Conservation (phyloP, 2,329 filamentous ascomycete species). For the Alternaria ethzedia region DNA sequence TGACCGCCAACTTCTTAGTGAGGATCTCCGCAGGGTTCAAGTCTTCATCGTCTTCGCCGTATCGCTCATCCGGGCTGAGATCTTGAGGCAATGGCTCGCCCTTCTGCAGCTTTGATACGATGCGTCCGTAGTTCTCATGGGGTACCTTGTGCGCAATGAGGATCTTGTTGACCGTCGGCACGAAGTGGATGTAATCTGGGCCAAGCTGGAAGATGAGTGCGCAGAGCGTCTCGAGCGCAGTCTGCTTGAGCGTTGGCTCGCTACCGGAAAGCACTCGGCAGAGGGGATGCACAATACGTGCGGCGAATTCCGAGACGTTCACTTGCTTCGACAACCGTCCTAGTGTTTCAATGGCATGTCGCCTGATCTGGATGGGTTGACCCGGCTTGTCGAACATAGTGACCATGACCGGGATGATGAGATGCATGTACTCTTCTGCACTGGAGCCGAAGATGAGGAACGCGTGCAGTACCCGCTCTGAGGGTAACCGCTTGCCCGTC, state of each 20-base stretch:
- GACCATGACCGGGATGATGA: conserved; percentile 95
- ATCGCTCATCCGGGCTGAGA: conserved; percentile 83
- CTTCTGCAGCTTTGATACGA: conserved; percentile 91
- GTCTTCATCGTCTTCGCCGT: conserved; percentile 79
- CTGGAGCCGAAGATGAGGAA: conserved; percentile 96
- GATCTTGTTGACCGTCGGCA: conserved; percentile 87
- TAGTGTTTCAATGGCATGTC: conserved; percentile 91
- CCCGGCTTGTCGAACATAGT: conserved; percentile 89
- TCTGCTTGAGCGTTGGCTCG: conserved; percentile 75
- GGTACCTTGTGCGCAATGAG: conserved; percentile 80
- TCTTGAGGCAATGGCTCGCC: conserved; percentile 95
- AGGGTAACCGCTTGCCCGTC: conserved; percentile 76
- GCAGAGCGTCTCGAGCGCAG: conserved; percentile 91
- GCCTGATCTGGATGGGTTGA: conserved; percentile 79
- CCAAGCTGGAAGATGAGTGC: conserved; percentile 95
- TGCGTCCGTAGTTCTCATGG: conserved; percentile 89
- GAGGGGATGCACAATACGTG: conserved; percentile 93
- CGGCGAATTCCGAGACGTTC: conserved; percentile 95
- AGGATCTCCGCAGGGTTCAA: conserved; percentile 81
- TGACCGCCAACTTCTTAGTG: conserved; percentile 94
- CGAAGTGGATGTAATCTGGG: conserved; percentile 93
- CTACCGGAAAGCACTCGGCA: conserved; percentile 77
- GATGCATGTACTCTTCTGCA: conserved; percentile 98
- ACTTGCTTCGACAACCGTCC: conserved; percentile 94
- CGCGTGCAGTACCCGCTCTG: conserved; percentile 89